Evolutionary conservation across 768 basidiomycete genomes (phyloP).

Genomic region (Harrya chromipes): DNA sequence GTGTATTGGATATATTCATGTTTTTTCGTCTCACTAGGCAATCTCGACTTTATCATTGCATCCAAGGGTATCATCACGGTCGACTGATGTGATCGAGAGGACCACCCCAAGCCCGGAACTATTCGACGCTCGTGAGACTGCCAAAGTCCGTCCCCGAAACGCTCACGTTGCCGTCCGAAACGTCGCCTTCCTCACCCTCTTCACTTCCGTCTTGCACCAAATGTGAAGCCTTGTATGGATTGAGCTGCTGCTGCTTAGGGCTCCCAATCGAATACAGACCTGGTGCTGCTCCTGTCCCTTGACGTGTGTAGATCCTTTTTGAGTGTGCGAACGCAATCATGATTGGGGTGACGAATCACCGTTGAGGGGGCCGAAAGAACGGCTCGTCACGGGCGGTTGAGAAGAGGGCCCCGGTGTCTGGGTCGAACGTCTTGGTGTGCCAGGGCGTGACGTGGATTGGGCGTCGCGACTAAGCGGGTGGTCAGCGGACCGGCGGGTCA

Average conservation of each 20-base stretch:
- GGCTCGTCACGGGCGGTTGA: conserved; percentile 31
- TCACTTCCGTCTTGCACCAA: conserved; percentile 12
- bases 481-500: conserved; percentile 13
- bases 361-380: conserved; percentile 42
- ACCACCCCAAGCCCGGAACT: conserved; percentile 7
- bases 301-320: conserved; percentile 31
- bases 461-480: conserved; percentile 13
- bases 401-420: conserved; percentile 28
- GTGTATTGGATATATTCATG: conserved; percentile 1
- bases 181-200: conserved; percentile 27
- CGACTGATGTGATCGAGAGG: neutral
- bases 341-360: conserved; percentile 45
- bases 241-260: conserved; percentile 18
- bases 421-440: conserved; percentile 25
- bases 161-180: conserved; percentile 38
- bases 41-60: neutral
- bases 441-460: conserved; percentile 25
- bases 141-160: conserved; percentile 41
- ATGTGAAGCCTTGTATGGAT: conserved; percentile 18
- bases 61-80: neutral
- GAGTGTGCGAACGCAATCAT: conserved; percentile 37
- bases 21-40: neutral
- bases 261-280: conserved; percentile 21
- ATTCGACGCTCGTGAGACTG: conserved; percentile 54
- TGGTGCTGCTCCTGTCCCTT: conserved; percentile 31